phyloP scores from a whole-genome alignment of 1,284 basidiomycete genomes.

The Trichosporon asahii region DNA sequence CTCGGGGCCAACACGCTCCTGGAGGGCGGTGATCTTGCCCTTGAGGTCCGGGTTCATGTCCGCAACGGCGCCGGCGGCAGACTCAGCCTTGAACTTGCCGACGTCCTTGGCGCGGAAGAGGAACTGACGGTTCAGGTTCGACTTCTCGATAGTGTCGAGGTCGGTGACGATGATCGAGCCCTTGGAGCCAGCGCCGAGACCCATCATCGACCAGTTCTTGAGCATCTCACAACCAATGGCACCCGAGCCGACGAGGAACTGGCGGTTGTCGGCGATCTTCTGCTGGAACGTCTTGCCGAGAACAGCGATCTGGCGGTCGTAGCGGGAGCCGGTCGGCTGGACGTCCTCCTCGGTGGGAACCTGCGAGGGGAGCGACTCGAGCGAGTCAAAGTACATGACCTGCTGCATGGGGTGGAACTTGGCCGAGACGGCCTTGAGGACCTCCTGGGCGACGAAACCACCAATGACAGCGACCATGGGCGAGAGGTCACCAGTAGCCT shows the following conservation, averaged over 20 bases:
- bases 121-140: constrained; percentile 97
- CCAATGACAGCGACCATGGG: constrained; percentile 93
- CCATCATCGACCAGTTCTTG: constrained; percentile 99
- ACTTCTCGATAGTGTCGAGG: constrained; percentile 98
- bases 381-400: constrained; percentile 93
- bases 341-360: constrained; percentile 81
- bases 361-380: constrained; percentile 80
- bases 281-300: constrained; percentile 91
- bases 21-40: constrained; percentile 82
- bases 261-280: constrained; percentile 83
- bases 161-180: constrained; percentile 94
- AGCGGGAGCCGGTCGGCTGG: constrained; percentile 76
- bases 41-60: constrained; percentile 95
- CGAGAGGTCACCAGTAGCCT: constrained; percentile 87
- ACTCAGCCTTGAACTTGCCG: constrained; percentile 96
- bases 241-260: constrained; percentile 97
- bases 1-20: constrained; percentile 89
- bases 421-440: constrained; percentile 93
- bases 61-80: constrained; percentile 83
- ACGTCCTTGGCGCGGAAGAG: constrained; percentile 95
- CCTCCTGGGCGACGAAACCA: constrained; percentile 97
- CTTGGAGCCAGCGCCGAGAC: constrained; percentile 74
- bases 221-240: constrained; percentile 99
- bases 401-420: constrained; percentile 99
- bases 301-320: constrained; percentile 94